Evolutionary conservation across 1,284 basidiomycete genomes (phyloP).

Genomic region (Amylostereum chailletii): DNA sequence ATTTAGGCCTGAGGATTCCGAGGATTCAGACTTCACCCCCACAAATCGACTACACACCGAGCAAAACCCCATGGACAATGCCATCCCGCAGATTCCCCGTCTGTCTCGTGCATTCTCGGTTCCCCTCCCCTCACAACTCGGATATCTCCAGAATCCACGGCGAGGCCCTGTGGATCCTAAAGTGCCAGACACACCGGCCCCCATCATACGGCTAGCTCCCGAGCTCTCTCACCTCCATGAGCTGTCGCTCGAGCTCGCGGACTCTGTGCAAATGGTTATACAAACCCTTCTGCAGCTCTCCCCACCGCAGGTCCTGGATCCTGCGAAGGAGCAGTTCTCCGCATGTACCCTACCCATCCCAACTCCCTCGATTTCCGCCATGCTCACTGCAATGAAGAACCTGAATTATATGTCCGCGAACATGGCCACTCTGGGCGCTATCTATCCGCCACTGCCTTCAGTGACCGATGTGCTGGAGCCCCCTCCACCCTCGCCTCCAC

Average conservation of each 20-base stretch:
- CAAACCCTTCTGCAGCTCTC: slow-evolving; percentile 85
- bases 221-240: slow-evolving; percentile 44
- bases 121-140: slow-evolving; percentile 63
- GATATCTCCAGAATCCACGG: slow-evolving; percentile 57
- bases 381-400: slow-evolving; percentile 84
- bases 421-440: slow-evolving; percentile 40
- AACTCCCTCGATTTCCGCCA: slow-evolving; percentile 77
- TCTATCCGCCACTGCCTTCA: neutral
- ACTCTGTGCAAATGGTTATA: slow-evolving; percentile 80
- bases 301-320: slow-evolving; percentile 82
- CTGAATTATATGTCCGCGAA: slow-evolving; percentile 87
- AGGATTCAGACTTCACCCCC: slow-evolving; percentile 25
- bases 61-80: slow-evolving; percentile 24
- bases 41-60: slow-evolving; percentile 24
- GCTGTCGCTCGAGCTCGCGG: slow-evolving; percentile 75
- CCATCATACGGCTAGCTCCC: slow-evolving; percentile 17
- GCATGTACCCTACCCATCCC: slow-evolving; percentile 81
- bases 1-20: slow-evolving; percentile 14
- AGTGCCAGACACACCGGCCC: slow-evolving; percentile 10
- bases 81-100: slow-evolving; percentile 24
- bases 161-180: slow-evolving; percentile 20
- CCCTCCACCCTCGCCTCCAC: slow-evolving; percentile 10
- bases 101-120: slow-evolving; percentile 65
- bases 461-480: slow-evolving; percentile 13
- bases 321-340: slow-evolving; percentile 86